These are phyloP conservation scores for Ustilago curta DNA, from an alignment of 1,284 basidiomycete species.

Conservation along the genomic window DNA sequence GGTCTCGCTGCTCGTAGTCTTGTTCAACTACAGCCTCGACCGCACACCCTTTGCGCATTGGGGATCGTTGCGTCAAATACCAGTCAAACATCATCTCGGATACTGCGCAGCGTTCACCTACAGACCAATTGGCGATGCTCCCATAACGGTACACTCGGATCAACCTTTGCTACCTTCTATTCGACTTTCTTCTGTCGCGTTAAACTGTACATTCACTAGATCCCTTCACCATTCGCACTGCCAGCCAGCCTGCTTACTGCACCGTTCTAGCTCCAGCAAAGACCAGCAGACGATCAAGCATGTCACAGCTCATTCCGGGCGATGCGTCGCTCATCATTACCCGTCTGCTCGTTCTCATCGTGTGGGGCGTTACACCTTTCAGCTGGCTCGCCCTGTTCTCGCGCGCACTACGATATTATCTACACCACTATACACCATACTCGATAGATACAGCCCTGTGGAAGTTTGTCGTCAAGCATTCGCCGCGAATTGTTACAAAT, in stretches of 20 bases:
- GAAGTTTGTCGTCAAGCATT: conserved; percentile 7
- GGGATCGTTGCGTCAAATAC: neutral
- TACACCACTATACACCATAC: conserved; percentile 9
- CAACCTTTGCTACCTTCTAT: neutral
- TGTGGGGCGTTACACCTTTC: conserved; percentile 60
- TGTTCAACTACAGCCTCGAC: neutral
- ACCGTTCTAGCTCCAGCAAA: neutral
- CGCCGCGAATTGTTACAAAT: conserved; percentile 11
- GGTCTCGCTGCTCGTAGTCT: neutral
- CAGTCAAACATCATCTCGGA: neutral
- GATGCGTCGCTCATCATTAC: conserved; percentile 52
- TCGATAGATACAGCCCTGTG: conserved; percentile 20
- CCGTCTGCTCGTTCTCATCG: conserved; percentile 42
- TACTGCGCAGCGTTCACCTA: neutral
- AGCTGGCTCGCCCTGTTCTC: conserved; percentile 49
- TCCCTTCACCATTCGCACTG: neutral
- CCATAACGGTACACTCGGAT: neutral
- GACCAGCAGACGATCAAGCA: neutral
- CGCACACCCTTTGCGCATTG: neutral
- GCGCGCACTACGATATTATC: conserved; percentile 17
- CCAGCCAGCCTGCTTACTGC: neutral
- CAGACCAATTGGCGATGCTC: neutral
- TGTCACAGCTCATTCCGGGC: conserved; percentile 48
- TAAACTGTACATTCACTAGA: too few relatives aligned
- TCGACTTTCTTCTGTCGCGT: neutral